A percentile compares a stretch with the other conserved stretches of the same genome.
Conservation (phyloP, 2,329 filamentous ascomycete genomes). For the Diaporthe sp. region DNA sequence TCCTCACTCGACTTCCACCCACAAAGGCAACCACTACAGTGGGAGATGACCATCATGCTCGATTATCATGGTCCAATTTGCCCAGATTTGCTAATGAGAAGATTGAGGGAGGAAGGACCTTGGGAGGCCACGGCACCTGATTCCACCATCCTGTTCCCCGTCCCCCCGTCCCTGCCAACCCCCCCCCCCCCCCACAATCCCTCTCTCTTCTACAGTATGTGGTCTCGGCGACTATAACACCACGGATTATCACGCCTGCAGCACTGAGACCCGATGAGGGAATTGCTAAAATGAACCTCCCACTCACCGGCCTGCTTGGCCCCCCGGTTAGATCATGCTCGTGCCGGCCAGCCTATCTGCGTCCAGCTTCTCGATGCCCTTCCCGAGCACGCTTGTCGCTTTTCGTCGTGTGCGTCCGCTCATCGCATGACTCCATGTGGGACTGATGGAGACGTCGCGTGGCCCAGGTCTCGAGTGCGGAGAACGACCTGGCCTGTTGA, state of each 20-base stretch:
- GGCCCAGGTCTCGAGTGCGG: conserved; percentile 32
- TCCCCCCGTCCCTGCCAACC: neutral
- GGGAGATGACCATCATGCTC: conserved; percentile 32
- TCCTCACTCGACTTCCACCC: conserved; percentile 24
- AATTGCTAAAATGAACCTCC: conserved; percentile 20
- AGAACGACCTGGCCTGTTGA: conserved; percentile 34
- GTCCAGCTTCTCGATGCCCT: conserved; percentile 15
- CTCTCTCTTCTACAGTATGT: neutral
- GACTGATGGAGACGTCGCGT: conserved; percentile 37
- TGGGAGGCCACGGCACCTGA: conserved; percentile 11
- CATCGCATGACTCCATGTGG: conserved; percentile 39
- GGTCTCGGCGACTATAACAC: conserved; percentile 29
- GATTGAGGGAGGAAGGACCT: conserved; percentile 9
- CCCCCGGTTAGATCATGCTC: conserved; percentile 14
- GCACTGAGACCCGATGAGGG: conserved; percentile 24
- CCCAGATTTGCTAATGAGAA: conserved; percentile 24
- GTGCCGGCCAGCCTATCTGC: conserved; percentile 22
- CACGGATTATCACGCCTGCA: conserved; percentile 27
- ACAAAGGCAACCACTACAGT: conserved; percentile 10
- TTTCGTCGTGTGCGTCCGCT: conserved; percentile 34
- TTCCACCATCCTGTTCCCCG: conserved; percentile 2
- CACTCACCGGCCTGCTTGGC: conserved; percentile 29
- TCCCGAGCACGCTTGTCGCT: conserved; percentile 34
- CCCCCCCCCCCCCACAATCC: too few relatives aligned
- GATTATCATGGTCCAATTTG: conserved; percentile 28